Base-by-base conservation (phyloP, 352 stramenopile species). In the Phytophthora crassamura region DNA sequence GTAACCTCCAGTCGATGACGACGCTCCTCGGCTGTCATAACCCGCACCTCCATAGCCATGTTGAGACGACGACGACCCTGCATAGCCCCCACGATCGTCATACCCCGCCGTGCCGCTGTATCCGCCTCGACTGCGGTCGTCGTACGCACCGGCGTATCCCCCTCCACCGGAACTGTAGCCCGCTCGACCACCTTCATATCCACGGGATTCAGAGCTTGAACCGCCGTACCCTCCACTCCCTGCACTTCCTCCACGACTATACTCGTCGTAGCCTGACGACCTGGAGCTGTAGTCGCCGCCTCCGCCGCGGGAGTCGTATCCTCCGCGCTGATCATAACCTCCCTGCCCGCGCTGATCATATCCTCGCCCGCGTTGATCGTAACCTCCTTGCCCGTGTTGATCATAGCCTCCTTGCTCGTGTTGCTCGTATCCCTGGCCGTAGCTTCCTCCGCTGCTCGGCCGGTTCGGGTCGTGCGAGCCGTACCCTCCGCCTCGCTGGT, bases 31-130 rank as follows among this genome's bases (percentile, higher is more conserved):
- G 22, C 22, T 25, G 22, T 25, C 22, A 25, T 25, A 25, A 25
- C 22, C 22, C 1, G 2, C 22, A 25, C 22, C 22, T 25, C 22
- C 22, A 25, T 25, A 25, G 22, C 22, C 22, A 25, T 25, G 22
- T 25, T 25, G 22, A 3, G 22, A 25, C 22, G 22, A 25, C 22
- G 22, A 25, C 22, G 22, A 25, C 41, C 56, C 64, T n/a, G 62
- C 69, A 48, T 75, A 74, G 8, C 65, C 54, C 12, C 69, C 60
- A 32, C 60, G 46, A 41, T 40, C 46, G 46, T 25, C 53, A 57
- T 55, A 34, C 16, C 53, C 68, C 33, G 60, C 22, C 22, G 22
- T 25, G 22, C 22, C 22, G 22, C 3, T 25, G 22, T 25, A 25
- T 25, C 3, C 2, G 1, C 3, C 22, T 25, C 22, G 22, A 3